Conservation (phyloP, 2,329 filamentous ascomycete genomes). For the Aspergillus ibericus region DNA sequence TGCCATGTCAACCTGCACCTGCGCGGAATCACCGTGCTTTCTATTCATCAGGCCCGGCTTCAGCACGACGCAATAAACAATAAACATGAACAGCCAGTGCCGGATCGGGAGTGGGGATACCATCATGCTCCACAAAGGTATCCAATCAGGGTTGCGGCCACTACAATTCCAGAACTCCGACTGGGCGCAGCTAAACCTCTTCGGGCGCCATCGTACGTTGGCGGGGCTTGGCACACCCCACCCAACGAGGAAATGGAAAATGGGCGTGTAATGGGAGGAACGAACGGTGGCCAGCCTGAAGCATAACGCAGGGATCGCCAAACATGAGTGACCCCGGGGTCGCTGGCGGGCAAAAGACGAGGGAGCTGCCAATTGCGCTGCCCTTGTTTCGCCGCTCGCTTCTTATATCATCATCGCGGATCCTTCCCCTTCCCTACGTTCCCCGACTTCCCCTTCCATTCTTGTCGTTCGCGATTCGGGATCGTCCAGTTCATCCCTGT, state of each 20-base stretch:
- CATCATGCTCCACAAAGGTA: background rate
- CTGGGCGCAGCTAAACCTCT: background rate
- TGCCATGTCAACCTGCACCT: background rate
- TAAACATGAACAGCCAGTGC: conserved; percentile 3
- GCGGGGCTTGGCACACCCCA: background rate
- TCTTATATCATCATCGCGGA: background rate
- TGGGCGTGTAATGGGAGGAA: background rate
- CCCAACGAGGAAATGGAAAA: background rate
- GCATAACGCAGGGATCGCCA: background rate
- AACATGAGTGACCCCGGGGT: background rate
- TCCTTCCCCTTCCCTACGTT: background rate
- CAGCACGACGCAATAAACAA: background rate
- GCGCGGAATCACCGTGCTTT: background rate
- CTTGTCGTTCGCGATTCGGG: background rate
- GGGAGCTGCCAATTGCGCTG: background rate
- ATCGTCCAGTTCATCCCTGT: background rate
- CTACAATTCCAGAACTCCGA: background rate
- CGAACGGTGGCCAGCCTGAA: conserved; percentile 1
- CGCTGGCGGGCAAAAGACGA: background rate
- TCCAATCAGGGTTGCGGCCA: background rate
- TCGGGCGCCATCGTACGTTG: background rate
- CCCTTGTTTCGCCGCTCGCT: background rate
- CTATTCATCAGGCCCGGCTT: background rate
- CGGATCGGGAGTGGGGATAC: background rate
- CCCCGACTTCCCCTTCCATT: background rate